Base-by-base conservation (phyloP, 2,329 filamentous ascomycete genomes). In the Neobulgaria alba region DNA sequence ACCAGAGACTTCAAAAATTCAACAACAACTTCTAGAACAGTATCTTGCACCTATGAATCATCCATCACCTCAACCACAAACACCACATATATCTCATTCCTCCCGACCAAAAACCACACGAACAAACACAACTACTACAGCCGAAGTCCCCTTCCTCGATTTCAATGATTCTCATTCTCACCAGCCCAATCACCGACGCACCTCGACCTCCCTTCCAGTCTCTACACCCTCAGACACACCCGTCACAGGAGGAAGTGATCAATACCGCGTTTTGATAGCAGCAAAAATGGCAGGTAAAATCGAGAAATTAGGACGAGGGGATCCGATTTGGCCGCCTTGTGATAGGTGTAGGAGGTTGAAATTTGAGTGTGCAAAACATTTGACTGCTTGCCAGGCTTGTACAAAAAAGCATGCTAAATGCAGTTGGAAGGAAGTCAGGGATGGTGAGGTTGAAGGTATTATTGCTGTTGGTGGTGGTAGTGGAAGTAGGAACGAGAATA, bases 361-460 rank as follows among this genome's bases (percentile, higher is more conserved):
- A 49, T 85, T 88, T 65, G 77, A 86, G 43, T 94, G 87, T 47
- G 67, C 89, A 35, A 93, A 93, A 63, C 85, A 94, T 48, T 68
- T 92, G 29, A 93, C 86, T 0, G 85, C 86, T 7, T 94, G 88
- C 57, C 77, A 82, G 61, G 86, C 85, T 16, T 94, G 87, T 61
- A 93, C 87, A 0, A 89, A 85, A 60, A 93, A 93, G 59, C 87
- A 94, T 58, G 85, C 85, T 15, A 89, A 88, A 55, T 94, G 87
- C 60, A 80, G 79, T 10, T 94, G 87, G 87, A 84, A 80, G 51
- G 78, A 83, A 33, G 76, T 92, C n/a, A 79, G 77, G 12, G 77
- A 85, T 21, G 80, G 82, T 3, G 88, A 94, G 32, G 37, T 60
- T 10, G 49, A 52, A 10, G 38, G 23, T 26, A 12, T 26, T 7